Conservation (phyloP, 768 basidiomycete species). For the Coprinopsis strossmayeri region DNA sequence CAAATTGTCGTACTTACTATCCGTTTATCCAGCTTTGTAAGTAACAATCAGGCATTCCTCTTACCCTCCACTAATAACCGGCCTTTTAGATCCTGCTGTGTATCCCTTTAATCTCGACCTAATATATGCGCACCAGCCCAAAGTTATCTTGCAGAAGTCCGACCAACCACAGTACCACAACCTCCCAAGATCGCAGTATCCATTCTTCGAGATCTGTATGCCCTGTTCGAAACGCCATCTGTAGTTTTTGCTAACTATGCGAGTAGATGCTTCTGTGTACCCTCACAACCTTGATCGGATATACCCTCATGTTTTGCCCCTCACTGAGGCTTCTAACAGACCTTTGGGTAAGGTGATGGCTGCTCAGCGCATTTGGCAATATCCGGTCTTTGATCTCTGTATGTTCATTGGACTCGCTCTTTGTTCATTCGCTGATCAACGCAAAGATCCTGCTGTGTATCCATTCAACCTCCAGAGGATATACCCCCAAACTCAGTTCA, state of each 20-base stretch:
- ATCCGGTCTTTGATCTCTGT: too few species aligned
- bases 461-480: conserved; percentile 16
- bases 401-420: too few species aligned
- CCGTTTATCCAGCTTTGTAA: conserved; percentile 20
- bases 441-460: conserved; percentile 18
- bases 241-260: too few species aligned
- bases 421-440: too few species aligned
- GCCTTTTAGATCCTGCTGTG: conserved; percentile 14
- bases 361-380: too few species aligned
- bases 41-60: conserved; percentile 2
- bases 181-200: conserved; percentile 15
- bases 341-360: too few species aligned
- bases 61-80: neutral
- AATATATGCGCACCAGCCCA: conserved; percentile 12
- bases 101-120: conserved; percentile 17
- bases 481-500: conserved; percentile 15
- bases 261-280: too few species aligned
- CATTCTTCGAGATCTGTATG: conserved; percentile 19
- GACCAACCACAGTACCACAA: neutral
- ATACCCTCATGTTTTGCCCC: too few species aligned
- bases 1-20: conserved; percentile 10
- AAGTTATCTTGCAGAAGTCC: neutral
- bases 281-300: too few species aligned
- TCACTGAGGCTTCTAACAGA: too few species aligned
- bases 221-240: too few species aligned